phyloP scores from a whole-genome alignment of 2,329 filamentous ascomycete species.

The Coccinonectria pachysandricola region DNA sequence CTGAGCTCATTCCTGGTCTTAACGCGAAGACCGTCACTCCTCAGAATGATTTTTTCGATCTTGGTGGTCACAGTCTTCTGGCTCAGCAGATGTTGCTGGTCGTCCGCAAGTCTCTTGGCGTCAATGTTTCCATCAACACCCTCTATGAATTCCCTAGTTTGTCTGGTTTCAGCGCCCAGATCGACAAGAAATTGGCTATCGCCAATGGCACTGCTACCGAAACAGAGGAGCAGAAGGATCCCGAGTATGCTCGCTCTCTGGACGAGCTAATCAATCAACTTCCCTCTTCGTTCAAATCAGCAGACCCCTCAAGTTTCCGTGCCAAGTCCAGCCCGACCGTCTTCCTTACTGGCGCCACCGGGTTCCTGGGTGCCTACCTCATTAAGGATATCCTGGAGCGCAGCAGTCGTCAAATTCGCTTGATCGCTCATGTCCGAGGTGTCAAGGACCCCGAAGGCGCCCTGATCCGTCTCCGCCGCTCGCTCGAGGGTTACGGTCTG shows the following conservation, averaged over 20 bases:
- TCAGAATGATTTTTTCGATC: conserved; percentile 28
- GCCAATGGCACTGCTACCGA: conserved; percentile 13
- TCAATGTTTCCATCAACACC: conserved; percentile 21
- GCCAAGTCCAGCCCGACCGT: conserved; percentile 41
- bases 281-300: conserved; percentile 26
- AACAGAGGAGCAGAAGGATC: conserved; percentile 32
- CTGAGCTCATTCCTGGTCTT: conserved; percentile 54
- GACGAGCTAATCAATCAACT: conserved; percentile 38
- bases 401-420: conserved; percentile 17
- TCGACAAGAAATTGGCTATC: conserved; percentile 18
- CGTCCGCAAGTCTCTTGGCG: conserved; percentile 19
- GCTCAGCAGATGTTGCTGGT: conserved; percentile 67
- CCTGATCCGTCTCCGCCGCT: conserved; percentile 53
- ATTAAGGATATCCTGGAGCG: conserved; percentile 59
- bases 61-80: conserved; percentile 36
- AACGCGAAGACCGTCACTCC: conserved; percentile 52
- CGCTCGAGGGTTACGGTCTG: conserved; percentile 66
- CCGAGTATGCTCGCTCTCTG: conserved; percentile 43
- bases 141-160: conserved; percentile 23
- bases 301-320: conserved; percentile 24
- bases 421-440: conserved; percentile 64
- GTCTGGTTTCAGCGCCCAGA: conserved; percentile 18
- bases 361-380: conserved; percentile 76
- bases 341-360: conserved; percentile 76
- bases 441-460: conserved; percentile 52